A percentile compares a stretch with the other conserved stretches of the same genome.
phyloP scores from a whole-genome alignment of 108 stramenopile genomes.

The Schizochytrium sp. region DNA sequence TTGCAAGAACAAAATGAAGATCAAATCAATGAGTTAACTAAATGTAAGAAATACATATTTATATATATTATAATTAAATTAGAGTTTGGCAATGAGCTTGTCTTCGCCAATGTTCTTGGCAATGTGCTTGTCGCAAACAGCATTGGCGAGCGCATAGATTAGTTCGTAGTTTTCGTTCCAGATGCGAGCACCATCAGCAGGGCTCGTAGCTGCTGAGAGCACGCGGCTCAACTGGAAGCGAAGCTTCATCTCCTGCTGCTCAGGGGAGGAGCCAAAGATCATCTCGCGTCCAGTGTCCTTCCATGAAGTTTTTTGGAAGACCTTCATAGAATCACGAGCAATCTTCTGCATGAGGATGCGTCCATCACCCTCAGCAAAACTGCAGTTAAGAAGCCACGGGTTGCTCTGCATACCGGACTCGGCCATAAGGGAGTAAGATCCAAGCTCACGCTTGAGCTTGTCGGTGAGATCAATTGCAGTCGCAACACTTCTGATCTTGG shows the following conservation, averaged over 20 bases:
- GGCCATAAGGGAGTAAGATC: conserved; percentile 68
- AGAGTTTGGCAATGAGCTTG: background rate
- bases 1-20: too few relatives aligned
- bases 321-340: conserved; percentile 63
- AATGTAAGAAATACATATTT: too few relatives aligned
- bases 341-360: conserved; percentile 68
- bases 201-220: conserved; percentile 48
- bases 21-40: too few relatives aligned
- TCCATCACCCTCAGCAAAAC: conserved; percentile 69
- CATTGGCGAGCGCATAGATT: conserved; percentile 67
- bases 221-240: conserved; percentile 34
- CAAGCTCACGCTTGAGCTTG: conserved; percentile 67
- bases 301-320: conserved; percentile 42
- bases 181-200: conserved; percentile 20
- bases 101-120: conserved; percentile 45
- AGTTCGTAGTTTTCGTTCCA: conserved; percentile 64
- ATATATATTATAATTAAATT: background rate
- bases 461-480: conserved; percentile 62
- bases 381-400: conserved; percentile 66
- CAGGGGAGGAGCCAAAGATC: background rate
- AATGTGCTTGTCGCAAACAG: conserved; percentile 36
- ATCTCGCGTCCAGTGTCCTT: conserved; percentile 54
- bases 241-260: conserved; percentile 49
- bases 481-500: conserved; percentile 66
- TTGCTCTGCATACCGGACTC: conserved; percentile 63